Conservation (phyloP, 768 basidiomycete genomes). For the Boletus sp. region DNA sequence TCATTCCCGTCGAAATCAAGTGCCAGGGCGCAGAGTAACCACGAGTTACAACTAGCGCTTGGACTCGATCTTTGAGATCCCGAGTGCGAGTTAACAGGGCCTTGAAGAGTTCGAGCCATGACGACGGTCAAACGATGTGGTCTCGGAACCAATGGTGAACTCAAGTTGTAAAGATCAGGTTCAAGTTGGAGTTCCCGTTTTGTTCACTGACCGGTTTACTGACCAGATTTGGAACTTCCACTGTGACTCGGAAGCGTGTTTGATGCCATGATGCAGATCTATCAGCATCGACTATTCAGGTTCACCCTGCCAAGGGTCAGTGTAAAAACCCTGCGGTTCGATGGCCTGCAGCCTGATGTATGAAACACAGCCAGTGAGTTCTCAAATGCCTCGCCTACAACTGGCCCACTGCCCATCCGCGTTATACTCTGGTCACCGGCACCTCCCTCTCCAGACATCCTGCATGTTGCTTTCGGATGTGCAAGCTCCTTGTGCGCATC, state of each 20-base stretch:
- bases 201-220: too few relatives aligned
- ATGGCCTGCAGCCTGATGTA: conserved; percentile 2
- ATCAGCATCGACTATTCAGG: neutral
- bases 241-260: neutral
- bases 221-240: neutral
- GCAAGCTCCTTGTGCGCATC: conserved; percentile 9
- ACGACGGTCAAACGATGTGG: too few relatives aligned
- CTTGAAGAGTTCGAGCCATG: neutral
- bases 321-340: neutral
- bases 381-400: neutral
- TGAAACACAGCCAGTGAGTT: conserved; percentile 7
- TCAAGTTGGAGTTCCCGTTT: too few relatives aligned
- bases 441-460: neutral
- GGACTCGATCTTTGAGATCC: neutral
- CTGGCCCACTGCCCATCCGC: conserved; percentile 11
- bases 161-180: too few relatives aligned
- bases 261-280: conserved; percentile 5
- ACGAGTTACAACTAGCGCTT: neutral
- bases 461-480: conserved; percentile 15
- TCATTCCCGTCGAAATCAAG: conserved; percentile 2
- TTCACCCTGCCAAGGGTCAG: neutral
- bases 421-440: conserved; percentile 6
- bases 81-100: neutral
- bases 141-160: too few relatives aligned
- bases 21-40: neutral